phyloP scores from a whole-genome alignment of 495 filamentous ascomycete species.

The Aspergillus affinis region DNA sequence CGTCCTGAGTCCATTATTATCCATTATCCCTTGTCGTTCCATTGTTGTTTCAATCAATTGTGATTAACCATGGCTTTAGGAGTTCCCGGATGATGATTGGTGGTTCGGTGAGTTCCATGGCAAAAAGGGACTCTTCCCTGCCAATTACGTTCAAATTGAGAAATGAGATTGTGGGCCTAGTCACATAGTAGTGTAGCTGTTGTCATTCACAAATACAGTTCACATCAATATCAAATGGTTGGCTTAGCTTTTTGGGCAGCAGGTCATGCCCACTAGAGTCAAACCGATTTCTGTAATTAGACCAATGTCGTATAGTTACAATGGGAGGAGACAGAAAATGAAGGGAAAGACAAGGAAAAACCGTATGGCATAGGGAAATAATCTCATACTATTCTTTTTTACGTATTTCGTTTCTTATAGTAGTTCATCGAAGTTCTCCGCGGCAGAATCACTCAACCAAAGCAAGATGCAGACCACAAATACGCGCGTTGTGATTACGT shows the following conservation, averaged over 20 bases:
- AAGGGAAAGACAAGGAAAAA: neutral
- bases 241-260: neutral
- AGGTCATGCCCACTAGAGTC: neutral
- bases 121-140: slow-evolving; percentile 84
- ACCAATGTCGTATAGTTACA: neutral
- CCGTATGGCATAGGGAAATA: too few species aligned
- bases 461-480: too few species aligned
- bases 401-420: too few species aligned
- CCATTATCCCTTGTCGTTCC: neutral
- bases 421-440: too few species aligned
- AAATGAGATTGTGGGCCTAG: slow-evolving; percentile 34
- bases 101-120: slow-evolving; percentile 88
- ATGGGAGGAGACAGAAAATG: neutral
- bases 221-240: neutral
- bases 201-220: neutral
- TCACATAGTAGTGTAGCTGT: neutral
- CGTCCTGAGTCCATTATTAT: neutral
- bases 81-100: slow-evolving; percentile 99
- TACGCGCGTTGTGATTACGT: too few species aligned
- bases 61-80: slow-evolving; percentile 43
- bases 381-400: too few species aligned
- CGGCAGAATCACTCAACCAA: too few species aligned
- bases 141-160: slow-evolving; percentile 74
- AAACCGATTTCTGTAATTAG: neutral
- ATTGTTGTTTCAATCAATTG: neutral